Conservation (phyloP, 2,329 filamentous ascomycete genomes). For the Chrysoporthe austroafricana region DNA sequence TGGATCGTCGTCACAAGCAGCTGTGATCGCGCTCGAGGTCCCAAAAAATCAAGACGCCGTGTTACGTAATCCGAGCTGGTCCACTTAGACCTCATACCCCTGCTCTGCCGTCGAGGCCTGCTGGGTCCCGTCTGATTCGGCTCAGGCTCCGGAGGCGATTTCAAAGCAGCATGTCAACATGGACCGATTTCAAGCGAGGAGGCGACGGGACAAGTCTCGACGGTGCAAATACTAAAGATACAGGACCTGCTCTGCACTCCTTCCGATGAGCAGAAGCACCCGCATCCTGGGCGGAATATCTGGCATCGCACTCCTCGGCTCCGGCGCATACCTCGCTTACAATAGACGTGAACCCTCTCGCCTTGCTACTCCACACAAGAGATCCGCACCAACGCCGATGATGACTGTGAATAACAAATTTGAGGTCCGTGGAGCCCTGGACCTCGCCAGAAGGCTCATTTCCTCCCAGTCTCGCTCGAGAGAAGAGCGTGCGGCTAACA, state of each 20-base stretch:
- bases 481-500: constrained; percentile 8
- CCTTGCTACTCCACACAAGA: constrained; percentile 17
- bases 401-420: constrained; percentile 53
- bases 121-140: constrained; percentile 20
- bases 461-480: too few species aligned
- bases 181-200: constrained; percentile 21
- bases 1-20: neutral
- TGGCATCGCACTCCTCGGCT: constrained; percentile 31
- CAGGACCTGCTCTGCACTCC: constrained; percentile 17
- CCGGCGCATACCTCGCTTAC: constrained; percentile 33
- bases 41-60: constrained; percentile 21
- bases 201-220: constrained; percentile 1
- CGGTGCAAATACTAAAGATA: neutral
- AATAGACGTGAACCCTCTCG: constrained; percentile 7
- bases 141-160: constrained; percentile 22
- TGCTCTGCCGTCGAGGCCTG: constrained; percentile 17
- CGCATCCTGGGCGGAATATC: constrained; percentile 31
- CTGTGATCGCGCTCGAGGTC: constrained; percentile 12
- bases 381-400: constrained; percentile 33
- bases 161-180: constrained; percentile 29
- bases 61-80: constrained; percentile 30
- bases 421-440: constrained; percentile 41
- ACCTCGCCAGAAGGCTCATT: too few species aligned
- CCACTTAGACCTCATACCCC: constrained; percentile 22
- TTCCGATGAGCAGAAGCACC: constrained; percentile 22